A percentile compares a stretch with the other conserved stretches of the same genome.
phyloP scores from a whole-genome alignment of 108 stramenopile genomes.

The Mediolabrus comicus region DNA sequence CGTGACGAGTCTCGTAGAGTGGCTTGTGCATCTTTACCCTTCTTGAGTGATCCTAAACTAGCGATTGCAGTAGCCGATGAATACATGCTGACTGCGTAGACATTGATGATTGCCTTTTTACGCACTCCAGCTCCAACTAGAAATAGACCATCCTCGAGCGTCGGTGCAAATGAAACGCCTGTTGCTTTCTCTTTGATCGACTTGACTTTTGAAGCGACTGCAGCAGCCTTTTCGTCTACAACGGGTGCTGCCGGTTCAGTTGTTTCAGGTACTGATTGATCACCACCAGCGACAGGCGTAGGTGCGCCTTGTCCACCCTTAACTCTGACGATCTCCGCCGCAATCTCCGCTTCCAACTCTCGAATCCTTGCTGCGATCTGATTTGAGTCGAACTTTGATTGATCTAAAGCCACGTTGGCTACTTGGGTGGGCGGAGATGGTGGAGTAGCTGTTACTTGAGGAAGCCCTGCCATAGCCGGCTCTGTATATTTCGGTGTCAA shows the following conservation, averaged over 20 bases:
- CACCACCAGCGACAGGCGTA: slow-evolving; percentile 33
- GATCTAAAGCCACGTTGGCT: slow-evolving; percentile 26
- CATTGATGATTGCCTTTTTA: slow-evolving; percentile 1
- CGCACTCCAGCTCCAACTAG: slow-evolving; percentile 6
- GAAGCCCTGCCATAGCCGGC: neutral
- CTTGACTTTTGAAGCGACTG: neutral
- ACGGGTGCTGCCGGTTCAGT: neutral
- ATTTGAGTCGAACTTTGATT: neutral
- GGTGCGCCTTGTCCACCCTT: neutral
- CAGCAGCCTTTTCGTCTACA: neutral
- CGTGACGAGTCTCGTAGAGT: neutral
- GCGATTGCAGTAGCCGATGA: neutral
- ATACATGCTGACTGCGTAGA: neutral
- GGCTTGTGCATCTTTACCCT: neutral
- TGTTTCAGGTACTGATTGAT: neutral
- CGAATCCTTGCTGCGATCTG: neutral
- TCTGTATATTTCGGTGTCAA: neutral
- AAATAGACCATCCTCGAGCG: neutral
- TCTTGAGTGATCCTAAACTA: neutral
- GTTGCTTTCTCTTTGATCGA: slow-evolving; percentile 1
- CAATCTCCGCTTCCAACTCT: slow-evolving; percentile 8
- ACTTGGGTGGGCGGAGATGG: slow-evolving; percentile 54
- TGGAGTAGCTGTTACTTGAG: slow-evolving; percentile 69
- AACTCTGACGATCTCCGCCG: slow-evolving; percentile 2
- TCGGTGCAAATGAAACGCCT: neutral